Evolutionary conservation across 768 basidiomycete species (phyloP), one percentile per base, ranked within the genome.

Genomic region (Psilocybe azurescens): DNA sequence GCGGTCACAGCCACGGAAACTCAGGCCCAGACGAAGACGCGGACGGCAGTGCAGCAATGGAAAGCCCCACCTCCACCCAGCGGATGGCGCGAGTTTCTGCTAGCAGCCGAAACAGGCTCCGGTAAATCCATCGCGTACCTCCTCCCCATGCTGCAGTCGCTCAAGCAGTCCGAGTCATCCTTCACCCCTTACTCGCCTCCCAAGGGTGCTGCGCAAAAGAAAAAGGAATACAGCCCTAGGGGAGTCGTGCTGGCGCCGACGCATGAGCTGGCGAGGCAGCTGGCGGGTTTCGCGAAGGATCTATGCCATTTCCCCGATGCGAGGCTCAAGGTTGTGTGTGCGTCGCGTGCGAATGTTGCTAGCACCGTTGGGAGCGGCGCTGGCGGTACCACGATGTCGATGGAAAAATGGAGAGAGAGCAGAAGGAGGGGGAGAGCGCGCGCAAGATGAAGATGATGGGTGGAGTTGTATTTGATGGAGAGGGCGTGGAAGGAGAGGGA

Each of bases 41-140:
- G 18, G 7, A 36, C 33, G 7, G 33, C 33, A 36, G 11, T 36
- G 38, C 38, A 57, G 56, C 62, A 36, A 61, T 67, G 74, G 61
- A 41, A 44, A 29, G 46, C 33, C 3, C 18, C 24, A 14, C 24
- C 52, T 11, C 46, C 41, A 14, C n/a, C 49, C 11, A 20, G 33
- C 4, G 70, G 70, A 28, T 81, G 77, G 70, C 77, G 78, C 50
- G 78, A 86, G 52, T 89, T 83, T 65, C 83, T 97, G 5, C 81
- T 97, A 1, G 95, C 93, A 0, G 89, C 91, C 0, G 94, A 96
- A 74, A 97, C 94, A 0, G 95, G 95, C 14, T 94, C 93, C 0
- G 95, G 94, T 1, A 97, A 97, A 77, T 94, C 91, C 2, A 84
- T 96, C 30, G 95, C 95, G 1, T 97, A 95, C 73, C 83, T 96